Base-by-base conservation (phyloP, 148 eudicot species). In the Chenopodium formosanum region DNA sequence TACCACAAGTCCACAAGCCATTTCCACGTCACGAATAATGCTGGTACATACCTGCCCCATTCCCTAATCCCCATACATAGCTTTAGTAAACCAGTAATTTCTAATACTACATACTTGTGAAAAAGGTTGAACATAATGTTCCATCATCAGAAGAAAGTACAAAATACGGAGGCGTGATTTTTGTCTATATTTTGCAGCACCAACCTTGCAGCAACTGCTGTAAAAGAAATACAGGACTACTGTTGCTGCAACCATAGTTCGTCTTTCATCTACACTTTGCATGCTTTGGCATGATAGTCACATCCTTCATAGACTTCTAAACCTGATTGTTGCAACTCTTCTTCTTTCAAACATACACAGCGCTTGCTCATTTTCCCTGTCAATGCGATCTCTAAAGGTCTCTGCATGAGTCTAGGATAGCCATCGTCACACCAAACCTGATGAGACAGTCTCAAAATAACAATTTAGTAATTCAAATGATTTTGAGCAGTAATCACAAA, bases 351-450 rank as follows among this genome's bases (percentile, higher is more conserved):
- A 82, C 99, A 96, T 63, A 89, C 98, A 87, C 99, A 96, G 0
- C 99, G 91, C 81, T 92, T 94, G 88, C 94, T 96, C 88, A 87
- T 86, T 86, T 96, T 90, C 79, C 98, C 99, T 0, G 94, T 90
- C 88, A 96, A 81, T 9, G 98, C 99, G 82, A 96, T 96, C 72
- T 92, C 97, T 16, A 89, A 62, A 3, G 99, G 98, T 46, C 94
- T 87, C 88, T 91, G 91, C 80, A 92, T 93, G 73, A 96, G 75
- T 86, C 99, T 91, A 63, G 99, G 99, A 86, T 90, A 91, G 22
- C 97, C 97, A 47, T 31, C 73, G 19, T 96, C 97, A 83, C 99
- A 94, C 99, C 99, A 94, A 13, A 96, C 94, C 98, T 94, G 90
- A 56, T 76, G 77, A 70, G 44, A 75, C 44, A 64, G 17, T 76